phyloP scores from a whole-genome alignment of 2,329 filamentous ascomycete genomes.

The Sphaerostilbella broomeana region DNA sequence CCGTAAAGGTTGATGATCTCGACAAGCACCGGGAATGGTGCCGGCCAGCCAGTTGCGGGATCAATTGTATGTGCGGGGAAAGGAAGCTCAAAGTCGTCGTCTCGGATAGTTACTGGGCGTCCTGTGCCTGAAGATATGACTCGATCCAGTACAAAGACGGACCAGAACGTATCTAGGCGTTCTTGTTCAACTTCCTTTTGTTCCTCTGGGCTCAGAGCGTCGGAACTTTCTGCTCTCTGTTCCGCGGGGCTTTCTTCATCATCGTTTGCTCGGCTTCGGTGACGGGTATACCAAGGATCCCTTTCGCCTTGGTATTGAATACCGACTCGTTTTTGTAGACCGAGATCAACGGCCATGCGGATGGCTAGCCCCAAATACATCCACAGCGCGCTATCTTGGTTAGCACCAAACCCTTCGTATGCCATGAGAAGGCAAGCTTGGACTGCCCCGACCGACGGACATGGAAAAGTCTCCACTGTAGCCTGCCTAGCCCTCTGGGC shows the following conservation, averaged over 20 bases:
- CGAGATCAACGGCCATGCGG: conserved; percentile 72
- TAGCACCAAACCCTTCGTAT: conserved; percentile 83
- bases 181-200: conserved; percentile 69
- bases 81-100: conserved; percentile 76
- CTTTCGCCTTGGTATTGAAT: conserved; percentile 54
- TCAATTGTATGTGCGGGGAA: conserved; percentile 50
- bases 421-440: conserved; percentile 79
- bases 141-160: conserved; percentile 79
- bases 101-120: conserved; percentile 72
- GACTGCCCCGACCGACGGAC: conserved; percentile 74
- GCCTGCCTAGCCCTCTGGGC: conserved; percentile 77
- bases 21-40: conserved; percentile 72
- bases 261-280: conserved; percentile 33
- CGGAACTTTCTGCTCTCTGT: conserved; percentile 32
- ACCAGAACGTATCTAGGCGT: conserved; percentile 82
- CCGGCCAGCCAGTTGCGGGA: conserved; percentile 61
- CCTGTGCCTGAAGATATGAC: conserved; percentile 85
- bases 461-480: conserved; percentile 75
- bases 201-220: conserved; percentile 41
- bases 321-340: conserved; percentile 74
- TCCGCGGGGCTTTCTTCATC: conserved; percentile 34
- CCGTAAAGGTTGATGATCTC: conserved; percentile 83
- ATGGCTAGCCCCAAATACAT: conserved; percentile 90
- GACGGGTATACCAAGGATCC: conserved; percentile 43
- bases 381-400: conserved; percentile 84